phyloP scores from a whole-genome alignment of 768 basidiomycete species.

The Amanita rubescens region DNA sequence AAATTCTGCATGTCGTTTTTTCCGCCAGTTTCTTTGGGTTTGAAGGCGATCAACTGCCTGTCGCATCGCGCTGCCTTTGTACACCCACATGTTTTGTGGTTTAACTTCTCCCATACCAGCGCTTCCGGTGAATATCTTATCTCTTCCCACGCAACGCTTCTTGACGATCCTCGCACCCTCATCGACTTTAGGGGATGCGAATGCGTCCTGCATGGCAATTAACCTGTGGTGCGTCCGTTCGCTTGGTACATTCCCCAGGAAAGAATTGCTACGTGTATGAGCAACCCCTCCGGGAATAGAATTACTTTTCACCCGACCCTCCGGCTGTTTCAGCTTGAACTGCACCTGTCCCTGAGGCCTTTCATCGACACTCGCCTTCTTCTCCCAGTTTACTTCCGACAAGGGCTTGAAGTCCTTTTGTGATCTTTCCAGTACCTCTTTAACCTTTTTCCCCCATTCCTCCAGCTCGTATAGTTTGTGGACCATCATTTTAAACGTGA shows the following conservation, averaged over 20 bases:
- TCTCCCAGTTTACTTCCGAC: slow-evolving; percentile 23
- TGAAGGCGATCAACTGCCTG: too few species aligned
- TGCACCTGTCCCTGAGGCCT: not conserved
- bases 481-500: slow-evolving; percentile 63
- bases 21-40: not conserved
- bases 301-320: not conserved
- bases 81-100: not conserved
- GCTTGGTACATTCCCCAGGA: not conserved
- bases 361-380: not conserved
- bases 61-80: not conserved
- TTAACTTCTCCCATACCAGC: not conserved
- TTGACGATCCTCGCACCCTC: not conserved
- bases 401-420: slow-evolving; percentile 51
- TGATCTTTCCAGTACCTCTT: slow-evolving; percentile 44
- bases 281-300: not conserved
- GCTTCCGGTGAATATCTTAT: not conserved
- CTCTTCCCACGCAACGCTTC: slow-evolving; percentile 5
- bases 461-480: slow-evolving; percentile 57
- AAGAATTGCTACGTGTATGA: not conserved
- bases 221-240: not conserved
- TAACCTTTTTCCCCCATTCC: slow-evolving; percentile 52
- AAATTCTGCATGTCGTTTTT: not conserved
- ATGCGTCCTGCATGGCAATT: not conserved
- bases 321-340: not conserved
- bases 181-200: not conserved